Evolutionary conservation across 805 yeast genomes (phyloP).

Genomic region (Pichia thaimueangensis): DNA sequence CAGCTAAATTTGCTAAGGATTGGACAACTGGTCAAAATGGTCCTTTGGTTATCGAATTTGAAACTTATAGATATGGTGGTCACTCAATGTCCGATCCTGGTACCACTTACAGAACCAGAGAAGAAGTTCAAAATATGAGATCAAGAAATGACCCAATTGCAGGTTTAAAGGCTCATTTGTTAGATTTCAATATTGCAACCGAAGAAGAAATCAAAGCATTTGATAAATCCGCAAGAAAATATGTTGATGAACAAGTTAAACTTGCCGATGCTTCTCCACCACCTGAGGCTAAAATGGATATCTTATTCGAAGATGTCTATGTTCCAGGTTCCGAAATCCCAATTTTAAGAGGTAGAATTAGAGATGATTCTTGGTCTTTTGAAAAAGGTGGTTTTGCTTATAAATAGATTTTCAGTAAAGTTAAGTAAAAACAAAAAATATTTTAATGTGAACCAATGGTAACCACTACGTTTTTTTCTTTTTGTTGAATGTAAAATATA

Average conservation of each 20-base stretch:
- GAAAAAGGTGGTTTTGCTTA: constrained; percentile 35
- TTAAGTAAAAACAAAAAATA: too few species aligned
- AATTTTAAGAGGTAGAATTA: constrained; percentile 91
- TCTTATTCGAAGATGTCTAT: constrained; percentile 93
- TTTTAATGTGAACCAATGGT: too few species aligned
- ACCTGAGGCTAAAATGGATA: constrained; percentile 93
- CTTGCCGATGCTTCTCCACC: constrained; percentile 91
- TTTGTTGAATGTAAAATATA: too few species aligned
- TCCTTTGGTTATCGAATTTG: constrained; percentile 92
- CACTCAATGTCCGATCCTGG: constrained; percentile 99
- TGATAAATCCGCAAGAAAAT: constrained; percentile 94
- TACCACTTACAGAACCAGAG: constrained; percentile 99
- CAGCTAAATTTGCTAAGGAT: constrained; percentile 94
- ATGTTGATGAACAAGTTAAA: constrained; percentile 90
- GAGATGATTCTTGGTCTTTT: constrained; percentile 82
- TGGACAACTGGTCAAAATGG: constrained; percentile 93
- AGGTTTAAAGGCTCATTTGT: constrained; percentile 81
- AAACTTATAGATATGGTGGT: constrained; percentile 99
- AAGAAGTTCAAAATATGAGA: constrained; percentile 99
- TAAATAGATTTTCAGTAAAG: too few species aligned
- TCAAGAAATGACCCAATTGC: constrained; percentile 97
- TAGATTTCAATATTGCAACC: constrained; percentile 79
- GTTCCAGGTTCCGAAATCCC: constrained; percentile 91
- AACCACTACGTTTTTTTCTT: too few species aligned
- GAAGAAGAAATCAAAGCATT: constrained; percentile 92